A percentile compares a stretch with the other conserved stretches of the same genome.
Evolutionary conservation across 1,284 basidiomycete species (phyloP).

Genomic region (Neonothopanus nambi): DNA sequence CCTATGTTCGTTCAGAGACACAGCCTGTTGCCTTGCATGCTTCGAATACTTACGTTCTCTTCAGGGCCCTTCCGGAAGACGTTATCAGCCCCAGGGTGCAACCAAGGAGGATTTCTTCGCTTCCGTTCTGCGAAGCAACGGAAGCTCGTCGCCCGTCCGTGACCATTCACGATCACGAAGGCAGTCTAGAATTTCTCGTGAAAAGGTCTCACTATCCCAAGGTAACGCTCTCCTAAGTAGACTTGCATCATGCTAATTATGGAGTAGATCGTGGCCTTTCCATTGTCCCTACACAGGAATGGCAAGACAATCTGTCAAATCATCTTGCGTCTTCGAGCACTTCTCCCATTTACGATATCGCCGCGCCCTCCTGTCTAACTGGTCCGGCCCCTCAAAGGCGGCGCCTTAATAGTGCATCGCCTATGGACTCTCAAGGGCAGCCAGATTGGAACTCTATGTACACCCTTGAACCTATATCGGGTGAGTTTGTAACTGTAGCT

Average conservation of each 20-base stretch:
- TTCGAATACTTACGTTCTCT: constrained; percentile 10
- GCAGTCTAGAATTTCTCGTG: constrained; percentile 73
- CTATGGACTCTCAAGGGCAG: constrained; percentile 24
- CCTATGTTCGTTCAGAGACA: constrained; percentile 53
- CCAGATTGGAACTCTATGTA: constrained; percentile 58
- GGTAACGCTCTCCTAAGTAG: constrained; percentile 33
- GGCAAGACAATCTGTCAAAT: constrained; percentile 70
- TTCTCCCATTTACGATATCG: constrained; percentile 18
- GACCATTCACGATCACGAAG: constrained; percentile 67
- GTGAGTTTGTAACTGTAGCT: constrained; percentile 23
- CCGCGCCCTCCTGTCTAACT: constrained; percentile 21
- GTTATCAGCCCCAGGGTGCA: constrained; percentile 47
- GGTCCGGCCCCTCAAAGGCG: constrained; percentile 43
- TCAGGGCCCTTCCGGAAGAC: constrained; percentile 66
- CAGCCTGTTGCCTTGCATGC: too few species aligned
- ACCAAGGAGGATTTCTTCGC: constrained; percentile 73
- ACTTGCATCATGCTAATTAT: constrained; percentile 3
- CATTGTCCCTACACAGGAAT: constrained; percentile 68
- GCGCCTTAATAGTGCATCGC: constrained; percentile 30
- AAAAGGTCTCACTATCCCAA: constrained; percentile 70
- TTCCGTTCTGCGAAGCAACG: constrained; percentile 64
- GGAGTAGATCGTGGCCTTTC: constrained; percentile 56
- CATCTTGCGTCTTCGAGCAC: constrained; percentile 43
- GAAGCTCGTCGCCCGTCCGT: constrained; percentile 36
- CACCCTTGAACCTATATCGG: constrained; percentile 45